These are phyloP conservation scores for Rugonectria rugulosa DNA, from an alignment of 2,329 filamentous ascomycete genomes.

Conservation along the genomic window DNA sequence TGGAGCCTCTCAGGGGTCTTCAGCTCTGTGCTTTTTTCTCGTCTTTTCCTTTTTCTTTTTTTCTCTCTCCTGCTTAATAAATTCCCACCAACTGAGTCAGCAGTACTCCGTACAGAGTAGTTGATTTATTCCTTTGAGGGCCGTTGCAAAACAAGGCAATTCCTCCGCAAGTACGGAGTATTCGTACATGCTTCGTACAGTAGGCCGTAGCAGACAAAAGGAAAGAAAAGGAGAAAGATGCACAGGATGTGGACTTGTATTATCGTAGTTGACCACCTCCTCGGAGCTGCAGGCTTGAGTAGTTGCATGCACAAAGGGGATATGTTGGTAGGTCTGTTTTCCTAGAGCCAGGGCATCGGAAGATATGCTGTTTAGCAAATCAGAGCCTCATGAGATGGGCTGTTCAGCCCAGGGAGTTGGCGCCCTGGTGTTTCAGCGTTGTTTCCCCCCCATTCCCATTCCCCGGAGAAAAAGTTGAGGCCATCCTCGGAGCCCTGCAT, in stretches of 20 bases:
- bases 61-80: too few relatives aligned
- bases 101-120: too few relatives aligned
- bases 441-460: constrained; percentile 18
- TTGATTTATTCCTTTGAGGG: constrained; percentile 4
- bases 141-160: background rate
- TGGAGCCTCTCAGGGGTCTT: constrained; percentile 4
- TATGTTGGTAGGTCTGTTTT: background rate
- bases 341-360: constrained; percentile 5
- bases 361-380: constrained; percentile 15
- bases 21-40: constrained; percentile 17
- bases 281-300: background rate
- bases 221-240: background rate
- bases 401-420: constrained; percentile 17
- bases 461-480: constrained; percentile 24
- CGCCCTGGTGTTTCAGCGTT: constrained; percentile 30
- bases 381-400: constrained; percentile 22
- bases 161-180: too few relatives aligned
- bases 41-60: too few relatives aligned
- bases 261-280: constrained; percentile 8
- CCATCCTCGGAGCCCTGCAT: constrained; percentile 17
- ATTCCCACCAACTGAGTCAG: background rate
- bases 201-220: background rate
- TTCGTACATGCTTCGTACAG: too few relatives aligned
- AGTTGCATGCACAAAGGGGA: background rate
- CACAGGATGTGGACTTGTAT: background rate